Evolutionary conservation across 106 monocot species (phyloP), one percentile per base, ranked within the genome.

Genomic region (Platanthera zijinensis): DNA sequence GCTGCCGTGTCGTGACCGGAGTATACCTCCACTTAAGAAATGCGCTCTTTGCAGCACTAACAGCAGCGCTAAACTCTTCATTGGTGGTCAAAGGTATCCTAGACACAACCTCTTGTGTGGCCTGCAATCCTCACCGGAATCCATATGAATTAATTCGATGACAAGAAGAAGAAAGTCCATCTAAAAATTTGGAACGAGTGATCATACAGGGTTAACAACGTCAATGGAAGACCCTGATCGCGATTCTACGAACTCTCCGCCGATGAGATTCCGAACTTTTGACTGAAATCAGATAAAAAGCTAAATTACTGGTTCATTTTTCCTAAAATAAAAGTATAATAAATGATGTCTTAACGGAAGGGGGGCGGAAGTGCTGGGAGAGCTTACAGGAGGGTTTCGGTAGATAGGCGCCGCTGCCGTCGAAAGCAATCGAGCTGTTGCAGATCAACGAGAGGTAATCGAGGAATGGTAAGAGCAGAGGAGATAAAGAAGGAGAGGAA

Each of bases 101-200:
- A 21, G 94, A 99, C 25, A 94, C 99, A 22, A 99, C 86, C 88
- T 94, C 92, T 74, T 99, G 99, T 0, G 99, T 94, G 19, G 99
- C 94, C 97, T 96, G 71, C 18, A 2, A 54, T 11, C 14, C 19
- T 17, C 45, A 6, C 13, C 54, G 30, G 14, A 70, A 51, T 7
- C 7, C 48, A 70, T 48, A 3, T 70, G 70, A 70, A 70, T 48
- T 70, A 80, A 15, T 10, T 11, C 19, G 7, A 80, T 61, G 6
- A 30, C 71, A 15, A 57, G 3, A 63, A 32, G 22, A 50, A 11
- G 14, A 72, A 28, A 45, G 13, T 73, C 50, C 51, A 10, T 10
- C 22, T 51, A 0, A 51, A 5, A 72, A 46, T 10, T n/a, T 51
- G 72, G 5, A n/a, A 51, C n/a, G 10, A 18, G 10, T 61, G 12